Percentiles rank a stretch among this genome's conserved stretches.
Conservation (phyloP, 306 rosid genomes). For the Citrullus mucosospermus region DNA sequence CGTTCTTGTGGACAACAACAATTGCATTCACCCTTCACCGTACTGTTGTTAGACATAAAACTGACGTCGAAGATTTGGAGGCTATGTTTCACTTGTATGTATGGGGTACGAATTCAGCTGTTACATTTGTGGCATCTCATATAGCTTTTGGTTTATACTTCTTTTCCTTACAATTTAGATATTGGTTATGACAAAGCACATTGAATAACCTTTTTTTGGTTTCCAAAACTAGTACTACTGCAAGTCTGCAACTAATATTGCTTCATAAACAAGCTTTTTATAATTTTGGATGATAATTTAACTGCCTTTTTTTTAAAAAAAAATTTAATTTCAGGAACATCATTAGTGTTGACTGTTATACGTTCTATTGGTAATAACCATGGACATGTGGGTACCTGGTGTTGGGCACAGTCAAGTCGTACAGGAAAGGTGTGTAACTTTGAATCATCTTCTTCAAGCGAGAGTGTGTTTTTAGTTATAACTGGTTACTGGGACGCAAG, state of each 20-base stretch:
- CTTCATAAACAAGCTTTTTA: background rate
- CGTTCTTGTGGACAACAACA: constrained; percentile 96
- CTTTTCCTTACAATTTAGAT: background rate
- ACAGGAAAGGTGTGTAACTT: constrained; percentile 58
- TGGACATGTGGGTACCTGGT: constrained; percentile 65
- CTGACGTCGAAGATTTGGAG: constrained; percentile 96
- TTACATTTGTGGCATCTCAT: background rate
- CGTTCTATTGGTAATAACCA: constrained; percentile 88
- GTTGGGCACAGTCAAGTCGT: constrained; percentile 72
- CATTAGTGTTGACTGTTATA: constrained; percentile 74
- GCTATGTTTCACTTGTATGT: constrained; percentile 95
- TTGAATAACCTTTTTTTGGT: background rate
- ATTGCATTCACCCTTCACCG: constrained; percentile 98
- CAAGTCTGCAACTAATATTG: background rate
- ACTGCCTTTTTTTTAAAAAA: background rate
- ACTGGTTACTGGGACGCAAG: background rate
- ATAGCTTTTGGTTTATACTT: background rate
- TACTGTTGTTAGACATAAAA: constrained; percentile 83
- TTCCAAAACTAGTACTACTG: background rate
- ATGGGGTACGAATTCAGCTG: constrained; percentile 63
- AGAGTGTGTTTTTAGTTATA: background rate
- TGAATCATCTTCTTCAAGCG: background rate
- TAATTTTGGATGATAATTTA: constrained; percentile 14
- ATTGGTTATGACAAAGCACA: background rate
- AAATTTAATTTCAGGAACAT: constrained; percentile 43